Conservation (phyloP, 2,329 filamentous ascomycete species). For the Scolecobasidium constrictum region DNA sequence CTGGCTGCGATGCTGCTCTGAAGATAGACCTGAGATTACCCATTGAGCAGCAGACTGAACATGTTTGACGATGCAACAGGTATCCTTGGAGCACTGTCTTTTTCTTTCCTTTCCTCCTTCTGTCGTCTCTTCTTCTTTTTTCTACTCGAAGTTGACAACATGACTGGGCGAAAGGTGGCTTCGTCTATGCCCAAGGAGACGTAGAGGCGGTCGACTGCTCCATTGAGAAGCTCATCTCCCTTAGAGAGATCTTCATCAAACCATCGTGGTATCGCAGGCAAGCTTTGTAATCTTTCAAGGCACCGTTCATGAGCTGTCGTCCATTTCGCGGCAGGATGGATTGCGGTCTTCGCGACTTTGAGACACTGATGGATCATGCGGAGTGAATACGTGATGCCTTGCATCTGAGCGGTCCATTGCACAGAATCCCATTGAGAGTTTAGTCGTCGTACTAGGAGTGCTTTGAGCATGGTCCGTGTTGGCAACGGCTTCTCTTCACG, state of each 20-base stretch:
- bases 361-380: conserved; percentile 7
- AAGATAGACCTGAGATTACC: no score
- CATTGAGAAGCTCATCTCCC: background rate
- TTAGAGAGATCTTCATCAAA: background rate
- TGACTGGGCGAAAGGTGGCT: no score
- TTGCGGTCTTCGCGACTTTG: background rate
- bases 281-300: background rate
- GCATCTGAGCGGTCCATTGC: conserved; percentile 7
- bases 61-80: no score
- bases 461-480: background rate
- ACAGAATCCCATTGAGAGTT: background rate
- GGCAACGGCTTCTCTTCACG: background rate
- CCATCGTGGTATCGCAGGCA: background rate
- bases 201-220: background rate
- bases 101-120: conserved; percentile 12
- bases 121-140: conserved; percentile 10
- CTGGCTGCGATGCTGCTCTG: no score
- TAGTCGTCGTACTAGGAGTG: background rate
- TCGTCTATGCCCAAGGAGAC: background rate
- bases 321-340: background rate
- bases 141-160: background rate
- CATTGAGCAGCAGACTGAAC: no score
- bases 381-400: conserved; percentile 7
- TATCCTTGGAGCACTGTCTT: conserved; percentile 6
- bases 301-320: no score